Evolutionary conservation across 306 rosid species (phyloP), one percentile per base, ranked within the genome.

Genomic region (Vachellia collinsii): DNA sequence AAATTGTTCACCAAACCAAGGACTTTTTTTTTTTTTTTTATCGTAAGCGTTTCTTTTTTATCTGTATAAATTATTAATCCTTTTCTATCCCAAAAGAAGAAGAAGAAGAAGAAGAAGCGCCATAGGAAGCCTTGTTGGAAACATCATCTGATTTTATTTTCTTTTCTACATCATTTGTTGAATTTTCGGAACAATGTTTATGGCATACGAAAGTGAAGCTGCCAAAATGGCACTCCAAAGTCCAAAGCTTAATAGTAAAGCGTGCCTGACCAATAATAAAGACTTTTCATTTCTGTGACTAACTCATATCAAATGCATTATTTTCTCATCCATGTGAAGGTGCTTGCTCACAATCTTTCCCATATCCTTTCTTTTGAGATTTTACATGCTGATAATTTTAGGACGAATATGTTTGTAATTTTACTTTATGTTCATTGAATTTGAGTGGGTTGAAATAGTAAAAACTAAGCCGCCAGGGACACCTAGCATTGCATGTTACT

Each of bases 201-300:
- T 75, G 42, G 41, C 41, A 3, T 61, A 66, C 67, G 53, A 67
- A 79, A 58, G 72, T 74, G 62, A 59, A 67, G 23, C 56, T 34
- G 64, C 70, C 72, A 69, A 43, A 73, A 51, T 62, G 68, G 58
- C 41, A 39, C 51, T 17, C 29, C 75, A 72, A 47, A 69, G 14
- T 3, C 64, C 25, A 6, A 44, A 9, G 34, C 2, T 29, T 29
- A 29, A 36, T 37, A 22, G 9, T 23, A 19, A 14, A 37, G 20
- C 20, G n/a, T 12, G 46, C 65, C 70, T 29, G 34, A 70, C 25
- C n/a, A 47, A 47, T 47, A 25, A 70, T 12, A 54, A 47, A 47
- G 38, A 23, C 61, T 71, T 42, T 44, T 48, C 22, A 48, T 10
- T 23, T 34, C 48, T 47, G 67, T 37, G 12, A 23, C 41, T 25